Conservation (phyloP, 2,329 filamentous ascomycete species). For the Epichloe uncinata region DNA sequence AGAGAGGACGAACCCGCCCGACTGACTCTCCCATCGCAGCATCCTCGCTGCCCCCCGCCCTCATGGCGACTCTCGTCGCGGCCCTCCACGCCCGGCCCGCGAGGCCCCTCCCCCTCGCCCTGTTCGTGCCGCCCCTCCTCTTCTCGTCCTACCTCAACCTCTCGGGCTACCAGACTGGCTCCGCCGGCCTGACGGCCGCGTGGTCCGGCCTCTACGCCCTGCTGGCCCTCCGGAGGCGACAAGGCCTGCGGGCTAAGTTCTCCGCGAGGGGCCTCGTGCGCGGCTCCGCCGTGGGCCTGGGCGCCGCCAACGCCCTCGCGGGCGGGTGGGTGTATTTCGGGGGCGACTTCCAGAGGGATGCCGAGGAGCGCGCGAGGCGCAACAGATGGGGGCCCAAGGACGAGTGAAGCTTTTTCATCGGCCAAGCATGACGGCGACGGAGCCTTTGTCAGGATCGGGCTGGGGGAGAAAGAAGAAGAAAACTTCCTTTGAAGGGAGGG, state of each 20-base stretch:
- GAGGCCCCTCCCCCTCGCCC: slow-evolving; percentile 38
- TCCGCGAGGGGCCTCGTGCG: slow-evolving; percentile 37
- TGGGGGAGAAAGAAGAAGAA: too few relatives aligned
- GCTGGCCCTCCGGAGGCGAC: slow-evolving; percentile 36
- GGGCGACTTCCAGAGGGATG: slow-evolving; percentile 38
- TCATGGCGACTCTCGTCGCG: slow-evolving; percentile 42
- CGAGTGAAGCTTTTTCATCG: too few relatives aligned
- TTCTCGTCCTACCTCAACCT: slow-evolving; percentile 47
- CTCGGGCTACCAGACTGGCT: slow-evolving; percentile 43
- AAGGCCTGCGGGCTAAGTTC: slow-evolving; percentile 27
- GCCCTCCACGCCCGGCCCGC: slow-evolving; percentile 43
- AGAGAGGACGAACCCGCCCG: too few relatives aligned
- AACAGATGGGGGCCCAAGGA: slow-evolving; percentile 34
- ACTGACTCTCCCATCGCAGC: slow-evolving; percentile 20
- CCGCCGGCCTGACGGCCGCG: slow-evolving; percentile 41
- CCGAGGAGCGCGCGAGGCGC: slow-evolving; percentile 31
- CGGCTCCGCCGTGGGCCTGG: slow-evolving; percentile 36
- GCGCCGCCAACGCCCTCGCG: slow-evolving; percentile 32
- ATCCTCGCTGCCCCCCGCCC: slow-evolving; percentile 37
- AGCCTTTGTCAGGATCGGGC: too few relatives aligned
- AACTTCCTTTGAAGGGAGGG: too few relatives aligned
- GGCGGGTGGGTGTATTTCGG: slow-evolving; percentile 39
- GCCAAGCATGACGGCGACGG: too few relatives aligned
- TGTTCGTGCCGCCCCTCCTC: slow-evolving; percentile 24
- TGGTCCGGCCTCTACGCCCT: slow-evolving; percentile 45